Base-by-base conservation (phyloP, 768 basidiomycete species). In the Boletus bicolor region DNA sequence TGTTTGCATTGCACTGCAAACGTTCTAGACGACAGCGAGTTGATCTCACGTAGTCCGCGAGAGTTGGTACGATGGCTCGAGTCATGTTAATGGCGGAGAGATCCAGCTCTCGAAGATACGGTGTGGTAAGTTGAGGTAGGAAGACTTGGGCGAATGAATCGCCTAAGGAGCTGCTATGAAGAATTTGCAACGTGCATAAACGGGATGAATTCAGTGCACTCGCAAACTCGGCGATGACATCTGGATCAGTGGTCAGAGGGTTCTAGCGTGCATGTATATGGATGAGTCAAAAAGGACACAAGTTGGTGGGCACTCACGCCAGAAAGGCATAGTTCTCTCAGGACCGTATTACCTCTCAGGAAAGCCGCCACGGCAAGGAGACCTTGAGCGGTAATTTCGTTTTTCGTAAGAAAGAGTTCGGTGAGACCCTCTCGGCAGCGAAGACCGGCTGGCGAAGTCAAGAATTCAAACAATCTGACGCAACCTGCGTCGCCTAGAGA, bases 391-490 rank as follows among this genome's bases (percentile, higher is more conserved):
- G 84, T 79, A 30, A 88, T 81, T 9, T 66, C 65, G 56, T 84
- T 86, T 4, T 76, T 74, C 49, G 84, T 85, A 52, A 88, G 73
- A 56, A 75, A 79, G 34, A 88, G 80, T 60, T 85, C 81, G 2
- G 72, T 68, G 53, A 88, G 76, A 47, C 59, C 49, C 6, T 64
- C 58, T 45, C 64, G 66, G 59, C 82, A 75, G 53, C 66, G 70
- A 55, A 71, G 68, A 19, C 82, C 84, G 17, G 71, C 67, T 6
- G 72, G 65, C 11, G 86, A 85, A 28, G 69, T 56, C 7, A 88
- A 72, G 63, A 81, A 87, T 17, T 69, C 68, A 64, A 86, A 83
- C 9, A 88, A 70, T 24, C 73, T 71, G 28, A 75, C 66, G 53
- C 81, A 82, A 35, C 86, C 87, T 14, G 79, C 76, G 63, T 86